Conservation (phyloP, 495 filamentous ascomycete genomes). For the Tuber umbilicatum region DNA sequence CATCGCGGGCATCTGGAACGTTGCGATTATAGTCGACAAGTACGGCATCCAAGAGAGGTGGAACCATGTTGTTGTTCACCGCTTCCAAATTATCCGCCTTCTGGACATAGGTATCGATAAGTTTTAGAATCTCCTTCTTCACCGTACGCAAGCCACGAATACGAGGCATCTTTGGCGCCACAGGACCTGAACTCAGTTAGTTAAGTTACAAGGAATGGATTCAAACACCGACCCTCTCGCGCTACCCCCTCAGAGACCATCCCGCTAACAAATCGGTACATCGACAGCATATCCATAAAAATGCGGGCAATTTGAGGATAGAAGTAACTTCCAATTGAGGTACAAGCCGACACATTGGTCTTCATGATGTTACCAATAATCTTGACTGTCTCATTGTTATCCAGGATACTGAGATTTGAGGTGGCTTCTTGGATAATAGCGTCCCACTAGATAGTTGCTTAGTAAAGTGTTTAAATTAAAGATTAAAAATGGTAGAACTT, state of each 20-base stretch:
- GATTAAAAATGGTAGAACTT: conserved; percentile 26
- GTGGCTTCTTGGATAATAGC: conserved; percentile 81
- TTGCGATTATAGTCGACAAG: conserved; percentile 95
- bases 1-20: conserved; percentile 90
- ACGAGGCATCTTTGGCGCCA: conserved; percentile 96
- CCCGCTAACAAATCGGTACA: conserved; percentile 94
- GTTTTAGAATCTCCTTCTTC: conserved; percentile 98
- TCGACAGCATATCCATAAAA: conserved; percentile 96
- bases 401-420: conserved; percentile 69
- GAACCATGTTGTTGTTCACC: conserved; percentile 85
- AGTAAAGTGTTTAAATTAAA: background rate
- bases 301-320: conserved; percentile 98
- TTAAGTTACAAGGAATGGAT: background rate
- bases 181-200: conserved; percentile 54
- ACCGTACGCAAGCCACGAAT: conserved; percentile 92
- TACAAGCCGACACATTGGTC: conserved; percentile 95
- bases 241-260: conserved; percentile 88
- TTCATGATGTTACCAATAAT: conserved; percentile 99
- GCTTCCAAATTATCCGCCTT: conserved; percentile 94
- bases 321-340: conserved; percentile 92
- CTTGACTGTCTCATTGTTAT: conserved; percentile 91
- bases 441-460: conserved; percentile 60
- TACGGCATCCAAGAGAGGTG: conserved; percentile 91
- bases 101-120: conserved; percentile 95
- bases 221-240: conserved; percentile 61